Conservation (phyloP, 768 basidiomycete genomes). For the Termitomyces sp. region DNA sequence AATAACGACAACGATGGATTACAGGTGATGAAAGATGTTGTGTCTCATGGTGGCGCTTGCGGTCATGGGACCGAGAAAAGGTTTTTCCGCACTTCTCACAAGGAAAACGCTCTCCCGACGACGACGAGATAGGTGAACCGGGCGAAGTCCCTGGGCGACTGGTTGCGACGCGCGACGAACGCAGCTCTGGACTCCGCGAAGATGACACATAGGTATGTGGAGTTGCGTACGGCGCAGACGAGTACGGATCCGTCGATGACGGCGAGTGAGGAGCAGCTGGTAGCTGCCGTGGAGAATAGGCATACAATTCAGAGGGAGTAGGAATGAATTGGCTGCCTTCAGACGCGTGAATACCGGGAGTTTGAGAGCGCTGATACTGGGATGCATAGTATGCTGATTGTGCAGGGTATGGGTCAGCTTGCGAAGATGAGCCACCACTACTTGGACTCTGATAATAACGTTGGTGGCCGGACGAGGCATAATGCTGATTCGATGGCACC, state of each 20-base stretch:
- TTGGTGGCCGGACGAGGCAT: slow-evolving; percentile 18
- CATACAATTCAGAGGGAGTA: slow-evolving; percentile 41
- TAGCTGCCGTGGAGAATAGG: slow-evolving; percentile 18
- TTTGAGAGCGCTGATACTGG: slow-evolving; percentile 17
- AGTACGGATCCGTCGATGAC: slow-evolving; percentile 18
- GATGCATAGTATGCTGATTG: slow-evolving; percentile 16
- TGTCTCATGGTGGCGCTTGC: slow-evolving; percentile 76
- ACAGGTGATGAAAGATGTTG: slow-evolving; percentile 62
- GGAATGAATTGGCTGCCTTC: slow-evolving; percentile 35
- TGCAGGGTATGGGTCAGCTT: slow-evolving; percentile 12
- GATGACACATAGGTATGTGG: slow-evolving; percentile 24
- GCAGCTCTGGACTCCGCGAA: slow-evolving; percentile 24
- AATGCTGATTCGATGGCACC: slow-evolving; percentile 22
- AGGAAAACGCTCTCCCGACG: slow-evolving; percentile 56
- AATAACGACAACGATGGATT: slow-evolving; percentile 65
- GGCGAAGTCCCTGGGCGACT: slow-evolving; percentile 35
- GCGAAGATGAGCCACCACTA: slow-evolving; percentile 18
- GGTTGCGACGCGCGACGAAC: slow-evolving; percentile 32
- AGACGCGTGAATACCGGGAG: slow-evolving; percentile 14
- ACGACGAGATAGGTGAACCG: slow-evolving; percentile 31
- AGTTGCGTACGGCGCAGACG: slow-evolving; percentile 15
- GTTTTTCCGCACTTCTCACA: slow-evolving; percentile 76
- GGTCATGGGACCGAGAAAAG: slow-evolving; percentile 76
- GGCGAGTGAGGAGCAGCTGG: slow-evolving; percentile 17
- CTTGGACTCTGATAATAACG: slow-evolving; percentile 18